Evolutionary conservation across 768 basidiomycete species (phyloP), one percentile per base, ranked within the genome.

Genomic region (Mycena vulgaris): DNA sequence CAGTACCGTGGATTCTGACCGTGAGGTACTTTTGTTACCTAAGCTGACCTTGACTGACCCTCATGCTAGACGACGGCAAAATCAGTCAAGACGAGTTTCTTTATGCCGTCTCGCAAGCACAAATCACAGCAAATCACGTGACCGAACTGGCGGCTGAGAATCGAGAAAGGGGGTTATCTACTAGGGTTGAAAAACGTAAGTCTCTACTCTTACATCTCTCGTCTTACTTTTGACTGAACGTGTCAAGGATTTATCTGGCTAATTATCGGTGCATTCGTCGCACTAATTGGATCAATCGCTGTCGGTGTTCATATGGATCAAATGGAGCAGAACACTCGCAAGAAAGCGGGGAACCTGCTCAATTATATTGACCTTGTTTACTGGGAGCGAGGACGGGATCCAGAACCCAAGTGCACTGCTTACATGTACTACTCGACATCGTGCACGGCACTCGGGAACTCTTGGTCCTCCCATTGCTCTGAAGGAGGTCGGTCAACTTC

Each of bases 361-460:
- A 63, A 63, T 17, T 63, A 63, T 40, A 23, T 63, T 5, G 62
- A 63, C 28, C 35, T 63, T 39, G 52, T 52, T 25, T 37, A 63
- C 28, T 63, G 62, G 62, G 62, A 63, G 48, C 48, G 62, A 21
- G 61, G 62, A 51, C 19, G 37, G 9, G 62, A 63, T 37, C 62
- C 62, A 17, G 62, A 63, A 35, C 62, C 62, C 28, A 63, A 63
- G 16, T 63, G 62, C 39, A 48, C 62, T 31, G 62, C 62, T 30
- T 63, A 63, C 47, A 63, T 40, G 27, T 63, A 63, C 27, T 63
- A 63, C 19, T 63, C 62, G n/a, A 63, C 62, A 10, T 63, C 62
- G 11, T 63, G 62, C 30, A 48, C 27, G 7, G 62, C 62, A 13
- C 62, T 63, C 27, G 62, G 62, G 6, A 37, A 35, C 3, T 37